phyloP scores from a whole-genome alignment of 1,284 basidiomycete genomes.

The Cystobasidium pallidum region DNA sequence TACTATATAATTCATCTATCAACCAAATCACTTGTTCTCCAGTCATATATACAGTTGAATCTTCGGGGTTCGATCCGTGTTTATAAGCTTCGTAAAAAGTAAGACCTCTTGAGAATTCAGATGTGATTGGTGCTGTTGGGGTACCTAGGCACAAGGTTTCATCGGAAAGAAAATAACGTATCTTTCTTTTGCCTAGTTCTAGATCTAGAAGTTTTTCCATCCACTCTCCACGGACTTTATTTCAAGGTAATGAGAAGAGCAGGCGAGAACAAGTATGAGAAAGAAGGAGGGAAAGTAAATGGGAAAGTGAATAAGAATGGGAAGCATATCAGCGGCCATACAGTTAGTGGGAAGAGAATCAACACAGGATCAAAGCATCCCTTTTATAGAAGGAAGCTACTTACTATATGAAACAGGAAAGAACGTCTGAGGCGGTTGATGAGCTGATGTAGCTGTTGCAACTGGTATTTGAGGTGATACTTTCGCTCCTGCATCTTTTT shows the following conservation, averaged over 20 bases:
- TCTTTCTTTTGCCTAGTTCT: constrained; percentile 28
- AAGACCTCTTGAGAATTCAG: constrained; percentile 16
- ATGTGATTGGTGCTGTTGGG: constrained; percentile 34
- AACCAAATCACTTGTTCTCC: constrained; percentile 40
- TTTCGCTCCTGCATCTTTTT: not conserved
- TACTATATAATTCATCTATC: constrained; percentile 33
- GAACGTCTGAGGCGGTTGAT: constrained; percentile 6
- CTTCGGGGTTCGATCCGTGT: not conserved
- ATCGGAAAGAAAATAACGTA: constrained; percentile 38
- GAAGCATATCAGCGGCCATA: too few relatives aligned
- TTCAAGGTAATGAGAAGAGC: too few relatives aligned
- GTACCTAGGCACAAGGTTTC: constrained; percentile 35
- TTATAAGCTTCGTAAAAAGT: constrained; percentile 38
- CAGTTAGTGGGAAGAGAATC: too few relatives aligned
- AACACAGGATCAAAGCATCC: not conserved
- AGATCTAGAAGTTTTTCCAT: constrained; percentile 23
- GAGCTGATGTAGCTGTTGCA: not conserved
- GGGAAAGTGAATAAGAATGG: too few relatives aligned
- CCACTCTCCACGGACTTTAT: constrained; percentile 42
- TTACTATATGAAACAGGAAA: constrained; percentile 39
- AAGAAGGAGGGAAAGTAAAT: too few relatives aligned
- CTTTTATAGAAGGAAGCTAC: not conserved
- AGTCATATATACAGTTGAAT: constrained; percentile 28
- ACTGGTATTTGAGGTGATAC: not conserved
- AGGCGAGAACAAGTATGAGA: too few relatives aligned